A percentile compares a stretch with the other conserved stretches of the same genome.
Conservation (phyloP, 306 rosid genomes). For the Lathyrus oleraceus region DNA sequence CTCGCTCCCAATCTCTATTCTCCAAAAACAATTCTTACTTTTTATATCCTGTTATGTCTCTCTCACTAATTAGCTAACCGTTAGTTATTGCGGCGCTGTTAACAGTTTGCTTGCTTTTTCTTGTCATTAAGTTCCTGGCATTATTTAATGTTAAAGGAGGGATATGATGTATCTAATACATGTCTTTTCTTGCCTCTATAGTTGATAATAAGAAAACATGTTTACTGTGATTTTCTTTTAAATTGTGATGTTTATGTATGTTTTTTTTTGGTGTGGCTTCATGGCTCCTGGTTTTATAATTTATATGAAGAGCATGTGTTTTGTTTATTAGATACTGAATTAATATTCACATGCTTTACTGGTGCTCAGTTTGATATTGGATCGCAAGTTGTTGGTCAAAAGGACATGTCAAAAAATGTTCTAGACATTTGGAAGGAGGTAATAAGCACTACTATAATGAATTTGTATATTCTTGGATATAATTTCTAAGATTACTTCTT, state of each 20-base stretch:
- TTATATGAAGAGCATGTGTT: constrained; percentile 7
- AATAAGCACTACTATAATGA: constrained; percentile 18
- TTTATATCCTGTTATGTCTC: too few relatives aligned
- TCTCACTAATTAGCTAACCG: neutral
- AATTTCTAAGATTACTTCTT: constrained; percentile 15
- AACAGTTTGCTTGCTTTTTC: constrained; percentile 10
- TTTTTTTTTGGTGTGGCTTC: neutral
- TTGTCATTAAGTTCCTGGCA: constrained; percentile 8
- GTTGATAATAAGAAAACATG: neutral
- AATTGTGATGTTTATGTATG: neutral
- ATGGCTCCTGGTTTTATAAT: neutral
- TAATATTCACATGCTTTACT: constrained; percentile 38
- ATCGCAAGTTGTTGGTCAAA: constrained; percentile 91
- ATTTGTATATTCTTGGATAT: constrained; percentile 30
- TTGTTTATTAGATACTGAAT: constrained; percentile 23
- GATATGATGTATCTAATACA: constrained; percentile 7
- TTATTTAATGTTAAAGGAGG: constrained; percentile 1
- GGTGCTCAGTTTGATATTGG: constrained; percentile 65
- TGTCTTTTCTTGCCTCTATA: constrained; percentile 3
- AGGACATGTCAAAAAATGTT: constrained; percentile 71
- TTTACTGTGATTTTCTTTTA: constrained; percentile 19
- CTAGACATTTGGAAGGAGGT: constrained; percentile 95
- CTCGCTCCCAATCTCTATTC: too few relatives aligned
- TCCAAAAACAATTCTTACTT: too few relatives aligned
- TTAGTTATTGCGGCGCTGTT: neutral